Conservation (phyloP, 1,139 yeast species). For the Taphrina wiesneri region DNA sequence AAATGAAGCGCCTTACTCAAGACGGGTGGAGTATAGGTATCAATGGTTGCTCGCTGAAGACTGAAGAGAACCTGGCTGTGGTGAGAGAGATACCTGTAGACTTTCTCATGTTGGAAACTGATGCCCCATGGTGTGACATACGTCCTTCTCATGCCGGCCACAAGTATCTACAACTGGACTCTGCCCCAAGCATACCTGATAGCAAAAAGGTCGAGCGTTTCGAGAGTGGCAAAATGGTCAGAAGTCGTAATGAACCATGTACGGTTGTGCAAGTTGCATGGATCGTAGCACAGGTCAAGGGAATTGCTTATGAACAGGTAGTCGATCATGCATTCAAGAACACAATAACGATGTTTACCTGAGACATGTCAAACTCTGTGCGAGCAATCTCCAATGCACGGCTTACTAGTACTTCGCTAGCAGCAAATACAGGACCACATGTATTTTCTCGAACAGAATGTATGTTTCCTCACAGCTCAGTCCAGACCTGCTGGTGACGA, state of each 20-base stretch:
- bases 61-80: conserved; percentile 69
- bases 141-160: conserved; percentile 78
- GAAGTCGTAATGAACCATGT: conserved; percentile 91
- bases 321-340: conserved; percentile 66
- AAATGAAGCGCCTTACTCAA: conserved; percentile 54
- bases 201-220: conserved; percentile 61
- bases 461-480: no score
- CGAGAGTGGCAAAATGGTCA: conserved; percentile 56
- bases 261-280: conserved; percentile 77
- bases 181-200: conserved; percentile 59
- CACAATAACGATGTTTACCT: conserved; percentile 57
- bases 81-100: conserved; percentile 67
- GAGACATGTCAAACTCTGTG: no score
- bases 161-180: conserved; percentile 48
- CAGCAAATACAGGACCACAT: no score
- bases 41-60: conserved; percentile 88
- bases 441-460: no score
- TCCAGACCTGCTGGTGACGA: no score
- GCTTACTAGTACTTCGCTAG: no score
- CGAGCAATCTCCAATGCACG: no score
- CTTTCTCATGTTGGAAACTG: conserved; percentile 65
- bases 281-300: conserved; percentile 64
- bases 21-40: conserved; percentile 74
- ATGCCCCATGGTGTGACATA: conserved; percentile 98
- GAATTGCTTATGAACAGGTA: conserved; percentile 55